These are phyloP conservation scores for Allomyces javanicus DNA, from an alignment of 192 early-diverging fungal genomes.

Conservation along the genomic window DNA sequence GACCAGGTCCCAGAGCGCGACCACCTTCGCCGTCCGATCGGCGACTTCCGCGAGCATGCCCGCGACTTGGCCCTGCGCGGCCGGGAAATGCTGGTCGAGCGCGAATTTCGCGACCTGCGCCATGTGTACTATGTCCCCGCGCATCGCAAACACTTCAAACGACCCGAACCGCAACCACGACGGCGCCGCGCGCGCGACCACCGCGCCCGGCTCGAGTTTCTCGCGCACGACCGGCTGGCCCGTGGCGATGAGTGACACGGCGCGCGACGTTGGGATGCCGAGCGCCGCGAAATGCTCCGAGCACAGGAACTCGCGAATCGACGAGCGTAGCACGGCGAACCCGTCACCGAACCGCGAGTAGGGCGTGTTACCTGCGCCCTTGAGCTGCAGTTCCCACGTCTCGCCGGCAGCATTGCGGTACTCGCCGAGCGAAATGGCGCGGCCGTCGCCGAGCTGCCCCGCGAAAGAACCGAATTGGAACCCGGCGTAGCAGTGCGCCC, in stretches of 20 bases:
- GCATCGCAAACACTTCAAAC: constrained; percentile 60
- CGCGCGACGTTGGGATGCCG: constrained; percentile 33
- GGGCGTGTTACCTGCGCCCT: constrained; percentile 68
- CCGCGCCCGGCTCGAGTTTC: constrained; percentile 50
- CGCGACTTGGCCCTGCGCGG: constrained; percentile 11
- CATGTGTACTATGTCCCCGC: constrained; percentile 33
- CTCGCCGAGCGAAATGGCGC: constrained; percentile 63
- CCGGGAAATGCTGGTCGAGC: constrained; percentile 28
- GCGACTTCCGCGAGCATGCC: constrained; percentile 32
- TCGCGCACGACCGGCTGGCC: constrained; percentile 40
- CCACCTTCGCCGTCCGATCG: constrained; percentile 41
- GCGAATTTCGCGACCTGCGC: constrained; percentile 51
- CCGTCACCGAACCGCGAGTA: constrained; percentile 78
- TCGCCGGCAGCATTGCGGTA: constrained; percentile 9
- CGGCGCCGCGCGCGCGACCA: constrained; percentile 51
- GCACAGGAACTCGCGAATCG: constrained; percentile 64
- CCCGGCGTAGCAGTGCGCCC: constrained; percentile 50
- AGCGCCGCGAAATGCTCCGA: constrained; percentile 22
- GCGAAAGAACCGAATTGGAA: constrained; percentile 52
- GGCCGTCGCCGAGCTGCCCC: constrained; percentile 67
- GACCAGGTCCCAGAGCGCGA: constrained; percentile 58
- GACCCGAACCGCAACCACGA: constrained; percentile 75
- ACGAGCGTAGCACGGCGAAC: constrained; percentile 66
- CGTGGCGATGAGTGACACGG: constrained; percentile 46
- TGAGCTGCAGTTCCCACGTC: constrained; percentile 62